Evolutionary conservation across 768 basidiomycete species (phyloP), one percentile per base, ranked within the genome.

Genomic region (Lentinula aciculospora): DNA sequence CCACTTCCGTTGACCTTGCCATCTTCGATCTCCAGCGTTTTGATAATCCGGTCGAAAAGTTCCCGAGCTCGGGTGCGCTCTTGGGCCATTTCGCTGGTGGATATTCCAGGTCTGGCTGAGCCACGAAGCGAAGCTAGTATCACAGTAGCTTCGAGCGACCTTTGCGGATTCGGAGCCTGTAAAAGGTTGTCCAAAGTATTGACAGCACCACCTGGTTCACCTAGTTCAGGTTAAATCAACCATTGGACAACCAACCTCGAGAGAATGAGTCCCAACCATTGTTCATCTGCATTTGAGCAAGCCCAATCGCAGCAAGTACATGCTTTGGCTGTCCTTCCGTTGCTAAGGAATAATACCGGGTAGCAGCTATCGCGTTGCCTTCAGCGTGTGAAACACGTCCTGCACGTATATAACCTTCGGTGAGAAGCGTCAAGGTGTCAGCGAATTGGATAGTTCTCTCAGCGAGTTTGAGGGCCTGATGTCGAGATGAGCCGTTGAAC

Each of bases 401-500:
- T 13, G 94, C 86, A 31, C 89, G 81, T 15, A 95, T 72, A 65
- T 94, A 90, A 2, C 94, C 89, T 64, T 97, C 95, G 0, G 91
- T 88, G 28, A 95, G 78, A 15, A 96, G 75, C 0, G 90, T 80
- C 31, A 92, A 76, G 0, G 90, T 93, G 64, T 98, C 96, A 0
- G 95, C 89, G 65, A 91, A 97, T 67, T 98, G 94, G 39, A 98
- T 86, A 0, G 94, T 89, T 53, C 94, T 83, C 65, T 98, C 97
- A 23, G 94, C 94, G 19, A 98, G 76, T 75, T 98, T 99, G 44
- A 96, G 69, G 0, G 94, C 92, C 86, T 94, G 56, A 34, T 3
- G 31, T 3, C 13, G 1, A 45, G 28, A 19, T 55, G 21, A 19
- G 53, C 44, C 58, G 50, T 61, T 54, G 47, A 25, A 48, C 21